phyloP scores from a whole-genome alignment of 352 stramenopile genomes.

The Phytophthora pini region DNA sequence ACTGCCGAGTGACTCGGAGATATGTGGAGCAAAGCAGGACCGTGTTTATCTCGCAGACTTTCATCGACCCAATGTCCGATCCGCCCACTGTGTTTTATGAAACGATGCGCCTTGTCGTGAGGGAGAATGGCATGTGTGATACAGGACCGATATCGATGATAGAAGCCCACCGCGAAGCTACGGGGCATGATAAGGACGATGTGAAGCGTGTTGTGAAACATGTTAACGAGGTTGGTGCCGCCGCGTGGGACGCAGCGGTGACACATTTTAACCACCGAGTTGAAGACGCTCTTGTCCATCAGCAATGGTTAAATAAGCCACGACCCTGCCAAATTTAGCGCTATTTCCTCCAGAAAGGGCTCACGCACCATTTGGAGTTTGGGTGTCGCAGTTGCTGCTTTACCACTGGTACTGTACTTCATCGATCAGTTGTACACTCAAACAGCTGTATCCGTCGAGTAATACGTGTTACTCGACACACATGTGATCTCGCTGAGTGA shows the following conservation, averaged over 20 bases:
- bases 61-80: slow-evolving; percentile 4
- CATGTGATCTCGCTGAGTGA: neutral
- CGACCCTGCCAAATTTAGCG: neutral
- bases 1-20: slow-evolving; percentile 18
- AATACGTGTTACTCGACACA: slow-evolving; percentile 8
- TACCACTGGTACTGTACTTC: neutral
- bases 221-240: slow-evolving; percentile 1
- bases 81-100: slow-evolving; percentile 16
- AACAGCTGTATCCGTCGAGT: slow-evolving; percentile 4
- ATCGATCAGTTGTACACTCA: neutral
- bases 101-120: slow-evolving; percentile 12
- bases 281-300: slow-evolving; percentile 14
- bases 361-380: no score
- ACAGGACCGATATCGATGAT: slow-evolving; percentile 8
- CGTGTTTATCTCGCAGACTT: slow-evolving; percentile 11
- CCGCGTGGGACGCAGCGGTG: slow-evolving; percentile 8
- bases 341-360: no score
- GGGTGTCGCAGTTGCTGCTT: no score
- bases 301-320: neutral
- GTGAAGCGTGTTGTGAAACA: neutral
- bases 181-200: slow-evolving; percentile 7
- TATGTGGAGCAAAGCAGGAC: slow-evolving; percentile 15
- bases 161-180: slow-evolving; percentile 16
- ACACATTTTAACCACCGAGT: slow-evolving; percentile 17
- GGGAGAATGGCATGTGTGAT: neutral